Percentiles rank a stretch among this genome's conserved stretches.
Conservation (phyloP, 495 filamentous ascomycete species). For the Cryomyces minteri region DNA sequence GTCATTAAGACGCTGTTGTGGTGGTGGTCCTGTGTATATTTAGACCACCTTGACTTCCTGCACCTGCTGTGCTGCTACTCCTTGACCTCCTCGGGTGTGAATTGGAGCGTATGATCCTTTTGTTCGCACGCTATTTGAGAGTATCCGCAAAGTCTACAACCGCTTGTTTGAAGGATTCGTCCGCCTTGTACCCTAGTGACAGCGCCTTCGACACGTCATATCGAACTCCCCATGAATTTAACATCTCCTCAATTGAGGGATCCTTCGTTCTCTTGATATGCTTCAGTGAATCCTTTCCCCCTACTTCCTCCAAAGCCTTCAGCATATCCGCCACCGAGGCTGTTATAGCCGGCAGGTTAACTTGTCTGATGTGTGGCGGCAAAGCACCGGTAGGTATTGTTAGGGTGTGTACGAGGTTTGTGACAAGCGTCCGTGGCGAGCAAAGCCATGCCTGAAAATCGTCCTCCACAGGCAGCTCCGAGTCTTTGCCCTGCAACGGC, state of each 20-base stretch:
- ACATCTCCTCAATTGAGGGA: constrained; percentile 43
- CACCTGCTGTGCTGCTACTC: too few relatives aligned
- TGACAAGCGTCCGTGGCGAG: constrained; percentile 44
- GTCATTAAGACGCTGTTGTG: too few relatives aligned
- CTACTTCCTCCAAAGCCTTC: constrained; percentile 50
- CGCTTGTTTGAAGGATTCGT: too few relatives aligned
- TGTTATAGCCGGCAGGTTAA: constrained; percentile 58
- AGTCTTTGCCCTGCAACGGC: constrained; percentile 43
- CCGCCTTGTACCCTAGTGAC: too few relatives aligned
- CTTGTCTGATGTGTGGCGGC: constrained; percentile 33
- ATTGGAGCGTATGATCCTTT: too few relatives aligned
- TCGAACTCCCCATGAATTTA: too few relatives aligned
- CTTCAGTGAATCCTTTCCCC: constrained; percentile 45
- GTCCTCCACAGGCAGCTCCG: constrained; percentile 39
- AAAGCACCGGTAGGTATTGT: constrained; percentile 28
- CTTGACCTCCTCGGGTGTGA: too few relatives aligned
- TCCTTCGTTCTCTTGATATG: constrained; percentile 49
- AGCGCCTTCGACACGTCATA: too few relatives aligned
- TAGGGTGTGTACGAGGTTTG: constrained; percentile 47
- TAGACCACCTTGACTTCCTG: too few relatives aligned
- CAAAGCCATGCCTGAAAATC: constrained; percentile 45
- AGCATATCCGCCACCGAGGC: constrained; percentile 59
- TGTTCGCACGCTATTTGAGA: too few relatives aligned
- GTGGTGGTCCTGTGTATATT: too few relatives aligned
- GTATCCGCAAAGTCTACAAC: too few relatives aligned